Base-by-base conservation (phyloP, 129 eudicot species). In the Gnaphalium uliginosum region DNA sequence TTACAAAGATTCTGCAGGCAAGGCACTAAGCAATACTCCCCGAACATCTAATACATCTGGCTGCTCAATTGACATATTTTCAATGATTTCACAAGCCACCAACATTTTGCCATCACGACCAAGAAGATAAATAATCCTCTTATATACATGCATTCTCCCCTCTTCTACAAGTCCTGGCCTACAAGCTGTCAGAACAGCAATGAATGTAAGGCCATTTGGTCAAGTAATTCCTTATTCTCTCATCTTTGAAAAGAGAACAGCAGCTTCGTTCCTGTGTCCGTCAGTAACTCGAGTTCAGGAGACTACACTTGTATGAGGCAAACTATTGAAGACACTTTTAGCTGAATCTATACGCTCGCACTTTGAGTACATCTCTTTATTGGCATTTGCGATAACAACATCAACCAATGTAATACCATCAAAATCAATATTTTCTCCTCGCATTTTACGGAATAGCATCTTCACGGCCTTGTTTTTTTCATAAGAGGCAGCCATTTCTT, bases 11-110 rank as follows among this genome's bases (percentile, higher is more conserved):
- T 72, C 89, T 82, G 48, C 89, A 35, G 43, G 43, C 43, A 32
- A 85, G 62, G 89, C 86, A 66, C 84, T 75, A 75, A 82, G 89
- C 72, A 85, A 61, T 62, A 86, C 84, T 75, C 85, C 85, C 86
- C 87, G 83, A 80, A 78, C 85, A 74, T 68, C 81, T 37, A 37
- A 37, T 29, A 21, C 79, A 74, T 78, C 77, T 21, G 87, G 46
- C 46, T 37, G 82, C 71, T 82, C 67, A 24, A 70, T 74, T 19
- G 83, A 74, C 87, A 86, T 86, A 41, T 69, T 83, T 66, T 69
- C 29, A 59, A 83, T 86, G 24, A 83, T 80, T 50, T 83, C 86
- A 39, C 71, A 83, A n/a, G 90, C 87, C 75, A 81, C 86, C 27
- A 32, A 7, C 68, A 86, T 64, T 68, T 71, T 68, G 15, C 90